Evolutionary conservation across 257 asterid genomes (phyloP), one percentile per base, ranked within the genome.

Genomic region (Scutellaria minor): DNA sequence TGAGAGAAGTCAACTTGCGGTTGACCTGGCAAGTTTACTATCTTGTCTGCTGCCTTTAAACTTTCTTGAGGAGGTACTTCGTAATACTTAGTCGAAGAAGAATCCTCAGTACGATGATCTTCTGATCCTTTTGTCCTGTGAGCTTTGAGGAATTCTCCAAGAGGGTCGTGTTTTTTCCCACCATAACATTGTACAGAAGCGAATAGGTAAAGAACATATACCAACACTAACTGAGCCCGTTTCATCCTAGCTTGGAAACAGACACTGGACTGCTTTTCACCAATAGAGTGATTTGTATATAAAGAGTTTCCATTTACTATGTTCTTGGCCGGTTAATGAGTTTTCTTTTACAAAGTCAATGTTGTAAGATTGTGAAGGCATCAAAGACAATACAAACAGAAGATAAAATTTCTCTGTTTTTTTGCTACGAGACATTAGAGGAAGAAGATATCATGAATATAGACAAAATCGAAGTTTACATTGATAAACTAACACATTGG

Each of bases 1-100:
- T 82, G 86, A 69, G 77, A 54, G 74, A 82, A 82, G 3, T 66
- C 58, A 12, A 79, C 80, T 4, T 39, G 8, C 3, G 85, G 87
- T 68, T 79, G 85, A 9, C 85, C 87, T 0, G 85, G 85, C 72
- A 80, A 52, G 2, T 7, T n/a, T 1, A 13, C 10, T 2, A 83
- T 77, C 68, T 56, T 59, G 44, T 80, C 84, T 0, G 39, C 54
- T 37, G 67, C 75, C 66, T 83, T 77, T 7, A 74, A n/a, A 3
- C 87, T 82, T 0, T 47, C 58, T 6, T 79, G 87, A 11, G 76
- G n/a, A 5, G 52, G n/a, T 6, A 44, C 61, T 6, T 66, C 35
- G 55, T 79, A 77, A 60, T 77, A 62, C 1, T 65, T 81, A 8
- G 2, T 71, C 11, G 14, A 5, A 3, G 51, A 11, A 5, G 18